Conservation (phyloP, 768 basidiomycete genomes). For the Fistulinella prunicolor region DNA sequence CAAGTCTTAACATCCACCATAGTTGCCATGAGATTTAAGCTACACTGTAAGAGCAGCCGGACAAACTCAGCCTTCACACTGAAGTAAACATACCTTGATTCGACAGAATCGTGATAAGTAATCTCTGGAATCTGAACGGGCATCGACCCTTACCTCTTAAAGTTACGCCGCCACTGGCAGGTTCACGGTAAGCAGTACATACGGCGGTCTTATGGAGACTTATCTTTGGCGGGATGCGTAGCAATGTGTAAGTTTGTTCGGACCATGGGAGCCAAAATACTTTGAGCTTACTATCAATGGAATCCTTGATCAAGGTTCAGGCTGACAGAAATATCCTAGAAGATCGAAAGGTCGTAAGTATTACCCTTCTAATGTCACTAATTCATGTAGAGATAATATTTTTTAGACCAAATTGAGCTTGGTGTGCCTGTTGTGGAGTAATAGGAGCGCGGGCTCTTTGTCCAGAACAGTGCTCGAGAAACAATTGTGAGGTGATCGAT, state of each 20-base stretch:
- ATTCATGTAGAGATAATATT: background rate
- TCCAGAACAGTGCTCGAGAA: conserved; percentile 30
- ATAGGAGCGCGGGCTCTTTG: conserved; percentile 8
- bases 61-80: background rate
- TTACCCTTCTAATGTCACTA: conserved; percentile 8
- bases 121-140: background rate
- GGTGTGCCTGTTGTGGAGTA: conserved; percentile 18
- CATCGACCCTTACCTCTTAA: background rate
- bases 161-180: background rate
- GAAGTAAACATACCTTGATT: background rate
- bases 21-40: no score
- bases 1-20: no score
- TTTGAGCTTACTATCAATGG: conserved; percentile 13
- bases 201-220: background rate
- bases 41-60: background rate
- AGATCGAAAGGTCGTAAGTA: conserved; percentile 8
- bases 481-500: conserved; percentile 47
- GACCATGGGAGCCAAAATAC: background rate
- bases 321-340: conserved; percentile 2
- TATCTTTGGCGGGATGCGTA: background rate
- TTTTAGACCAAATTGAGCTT: background rate
- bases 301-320: conserved; percentile 10
- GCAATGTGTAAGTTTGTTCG: background rate
- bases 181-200: background rate
- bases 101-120: background rate